A percentile compares a stretch with the other conserved stretches of the same genome.
phyloP scores from a whole-genome alignment of 345 rosid genomes.

The Populus davidiana region DNA sequence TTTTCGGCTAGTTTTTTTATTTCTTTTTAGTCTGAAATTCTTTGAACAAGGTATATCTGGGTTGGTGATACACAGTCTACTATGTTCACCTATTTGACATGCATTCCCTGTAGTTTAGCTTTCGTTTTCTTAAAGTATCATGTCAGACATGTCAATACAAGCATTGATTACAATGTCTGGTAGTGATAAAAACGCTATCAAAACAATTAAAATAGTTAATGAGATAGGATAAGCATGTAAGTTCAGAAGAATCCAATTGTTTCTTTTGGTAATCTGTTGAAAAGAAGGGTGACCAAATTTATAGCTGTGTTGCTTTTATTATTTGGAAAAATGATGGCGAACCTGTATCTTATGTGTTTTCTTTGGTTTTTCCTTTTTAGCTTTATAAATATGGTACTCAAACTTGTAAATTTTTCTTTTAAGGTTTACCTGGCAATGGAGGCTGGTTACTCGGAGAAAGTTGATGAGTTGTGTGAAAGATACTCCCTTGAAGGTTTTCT shows the following conservation, averaged over 20 bases:
- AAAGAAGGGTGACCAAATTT: not conserved
- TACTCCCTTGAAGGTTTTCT: slow-evolving; percentile 76
- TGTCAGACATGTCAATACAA: not conserved
- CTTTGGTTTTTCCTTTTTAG: not conserved
- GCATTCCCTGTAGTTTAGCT: not conserved
- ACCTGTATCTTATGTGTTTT: not conserved
- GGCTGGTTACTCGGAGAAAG: slow-evolving; percentile 94
- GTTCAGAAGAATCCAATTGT: too few species aligned
- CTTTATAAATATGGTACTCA: not conserved
- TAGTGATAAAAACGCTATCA: not conserved
- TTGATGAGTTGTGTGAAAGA: slow-evolving; percentile 74
- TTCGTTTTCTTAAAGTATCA: not conserved
- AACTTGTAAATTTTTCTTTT: not conserved
- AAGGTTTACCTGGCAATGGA: slow-evolving; percentile 97
- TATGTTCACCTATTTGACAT: not conserved
- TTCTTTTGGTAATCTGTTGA: too few species aligned
- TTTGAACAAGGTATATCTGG: too few species aligned
- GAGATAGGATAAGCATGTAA: not conserved
- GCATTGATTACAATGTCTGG: not conserved
- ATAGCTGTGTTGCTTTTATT: not conserved
- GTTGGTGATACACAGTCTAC: too few species aligned
- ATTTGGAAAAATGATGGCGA: not conserved
- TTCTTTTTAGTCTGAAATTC: too few species aligned
- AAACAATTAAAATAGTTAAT: not conserved
- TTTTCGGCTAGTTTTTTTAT: not conserved